phyloP scores from a whole-genome alignment of 306 rosid species.

The Quercus robur region DNA sequence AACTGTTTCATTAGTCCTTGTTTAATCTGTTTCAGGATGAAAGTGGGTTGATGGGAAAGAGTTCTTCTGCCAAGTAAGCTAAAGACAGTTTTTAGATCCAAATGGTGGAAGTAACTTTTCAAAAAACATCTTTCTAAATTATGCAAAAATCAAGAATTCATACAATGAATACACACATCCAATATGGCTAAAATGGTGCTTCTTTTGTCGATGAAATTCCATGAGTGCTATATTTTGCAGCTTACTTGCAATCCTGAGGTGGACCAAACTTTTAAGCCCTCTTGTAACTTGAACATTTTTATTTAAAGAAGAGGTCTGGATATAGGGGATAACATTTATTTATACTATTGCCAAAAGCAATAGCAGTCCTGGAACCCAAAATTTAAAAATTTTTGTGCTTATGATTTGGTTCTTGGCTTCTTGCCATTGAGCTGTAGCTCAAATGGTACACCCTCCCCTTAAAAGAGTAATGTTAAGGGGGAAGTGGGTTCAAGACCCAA shows the following conservation, averaged over 20 bases:
- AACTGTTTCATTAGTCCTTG: background rate
- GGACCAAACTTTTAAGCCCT: constrained; percentile 1
- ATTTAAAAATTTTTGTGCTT: background rate
- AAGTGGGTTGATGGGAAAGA: constrained; percentile 90
- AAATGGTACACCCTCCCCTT: too few species aligned
- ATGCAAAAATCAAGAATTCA: background rate
- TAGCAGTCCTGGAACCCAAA: background rate
- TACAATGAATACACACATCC: background rate
- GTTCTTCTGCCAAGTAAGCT: constrained; percentile 98
- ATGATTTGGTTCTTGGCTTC: background rate
- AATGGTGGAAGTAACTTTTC: too few species aligned
- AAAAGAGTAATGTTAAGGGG: too few species aligned
- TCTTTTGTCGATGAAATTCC: background rate
- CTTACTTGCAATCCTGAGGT: background rate
- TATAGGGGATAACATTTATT: background rate
- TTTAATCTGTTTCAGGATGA: constrained; percentile 48
- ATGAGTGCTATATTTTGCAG: background rate
- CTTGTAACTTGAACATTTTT: background rate
- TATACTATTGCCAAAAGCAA: background rate
- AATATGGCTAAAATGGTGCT: background rate
- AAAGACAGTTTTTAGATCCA: constrained; percentile 4
- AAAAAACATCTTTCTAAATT: background rate
- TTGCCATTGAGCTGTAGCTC: too few species aligned
- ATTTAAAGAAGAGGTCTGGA: background rate
- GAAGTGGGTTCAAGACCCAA: too few species aligned